phyloP scores from a whole-genome alignment of 306 rosid genomes.

The Chamaecrista fasciculata region DNA sequence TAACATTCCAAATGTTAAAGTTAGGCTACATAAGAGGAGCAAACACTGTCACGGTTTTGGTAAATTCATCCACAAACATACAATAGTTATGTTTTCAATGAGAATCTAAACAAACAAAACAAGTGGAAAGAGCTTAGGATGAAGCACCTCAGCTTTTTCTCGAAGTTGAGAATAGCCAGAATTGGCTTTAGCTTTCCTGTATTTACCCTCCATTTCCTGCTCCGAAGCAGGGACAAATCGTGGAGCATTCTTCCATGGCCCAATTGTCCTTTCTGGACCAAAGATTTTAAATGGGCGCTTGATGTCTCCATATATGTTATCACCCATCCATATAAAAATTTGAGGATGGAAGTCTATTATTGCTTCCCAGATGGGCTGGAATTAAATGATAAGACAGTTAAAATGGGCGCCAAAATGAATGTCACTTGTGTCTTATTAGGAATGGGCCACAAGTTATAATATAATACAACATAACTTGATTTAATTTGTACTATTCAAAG shows the following conservation, averaged over 20 bases:
- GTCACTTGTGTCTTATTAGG: background rate
- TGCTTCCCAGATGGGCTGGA: constrained; percentile 77
- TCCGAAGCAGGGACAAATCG: constrained; percentile 62
- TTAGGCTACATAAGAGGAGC: constrained; percentile 23
- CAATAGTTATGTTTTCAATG: background rate
- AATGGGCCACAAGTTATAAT: background rate
- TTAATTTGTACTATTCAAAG: background rate
- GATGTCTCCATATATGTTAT: constrained; percentile 80
- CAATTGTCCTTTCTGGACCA: constrained; percentile 70
- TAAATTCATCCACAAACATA: constrained; percentile 15
- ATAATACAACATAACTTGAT: background rate
- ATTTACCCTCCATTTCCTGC: constrained; percentile 63
- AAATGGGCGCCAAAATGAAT: background rate
- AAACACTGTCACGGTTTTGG: constrained; percentile 5
- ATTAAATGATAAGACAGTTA: constrained; percentile 29
- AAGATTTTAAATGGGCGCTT: constrained; percentile 66
- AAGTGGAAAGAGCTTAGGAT: constrained; percentile 18
- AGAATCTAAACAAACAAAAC: constrained; percentile 16
- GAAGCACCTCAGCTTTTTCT: constrained; percentile 51
- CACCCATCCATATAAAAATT: constrained; percentile 78
- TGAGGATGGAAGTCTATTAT: constrained; percentile 59
- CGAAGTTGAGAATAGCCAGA: constrained; percentile 60
- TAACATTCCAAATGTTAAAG: constrained; percentile 30
- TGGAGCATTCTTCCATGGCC: constrained; percentile 80
- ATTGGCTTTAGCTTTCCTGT: constrained; percentile 52